A percentile compares a stretch with the other conserved stretches of the same genome.
These are phyloP conservation scores for Apiotrichum domesticum DNA, from an alignment of 1,284 basidiomycete genomes.

Conservation along the genomic window DNA sequence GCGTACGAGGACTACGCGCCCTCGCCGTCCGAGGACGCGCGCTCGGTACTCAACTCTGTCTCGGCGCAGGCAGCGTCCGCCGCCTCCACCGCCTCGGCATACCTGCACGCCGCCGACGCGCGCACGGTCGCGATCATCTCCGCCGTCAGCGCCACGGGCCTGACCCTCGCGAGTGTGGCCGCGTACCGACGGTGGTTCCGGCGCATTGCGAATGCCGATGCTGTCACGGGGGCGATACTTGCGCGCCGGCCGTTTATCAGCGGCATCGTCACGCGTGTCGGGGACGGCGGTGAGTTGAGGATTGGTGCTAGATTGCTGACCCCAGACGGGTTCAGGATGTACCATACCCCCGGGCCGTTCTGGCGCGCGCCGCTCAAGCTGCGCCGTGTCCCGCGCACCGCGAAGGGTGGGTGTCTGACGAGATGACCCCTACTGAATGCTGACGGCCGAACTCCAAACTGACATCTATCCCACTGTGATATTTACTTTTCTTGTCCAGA, in stretches of 20 bases:
- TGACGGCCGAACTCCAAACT: too few species aligned
- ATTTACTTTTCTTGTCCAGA: constrained; percentile 46
- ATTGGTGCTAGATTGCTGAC: background rate
- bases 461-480: too few species aligned
- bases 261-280: constrained; percentile 72
- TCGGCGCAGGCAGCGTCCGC: too few species aligned
- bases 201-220: constrained; percentile 58
- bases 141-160: constrained; percentile 35
- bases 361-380: constrained; percentile 67
- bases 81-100: background rate
- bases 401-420: constrained; percentile 53
- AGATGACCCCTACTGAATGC: background rate
- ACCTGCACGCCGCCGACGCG: constrained; percentile 21
- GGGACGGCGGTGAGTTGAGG: constrained; percentile 54
- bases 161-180: constrained; percentile 47
- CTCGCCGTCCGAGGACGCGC: background rate
- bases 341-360: constrained; percentile 71
- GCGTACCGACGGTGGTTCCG: constrained; percentile 57
- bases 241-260: constrained; percentile 59
- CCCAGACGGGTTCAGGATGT: constrained; percentile 57
- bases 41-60: too few species aligned
- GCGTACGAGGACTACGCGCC: background rate
- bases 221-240: constrained; percentile 58
- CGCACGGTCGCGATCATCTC: constrained; percentile 31
- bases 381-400: constrained; percentile 55